These are phyloP conservation scores for Westerdykella sp. DNA, from an alignment of 2,329 filamentous ascomycete genomes.

Conservation along the genomic window DNA sequence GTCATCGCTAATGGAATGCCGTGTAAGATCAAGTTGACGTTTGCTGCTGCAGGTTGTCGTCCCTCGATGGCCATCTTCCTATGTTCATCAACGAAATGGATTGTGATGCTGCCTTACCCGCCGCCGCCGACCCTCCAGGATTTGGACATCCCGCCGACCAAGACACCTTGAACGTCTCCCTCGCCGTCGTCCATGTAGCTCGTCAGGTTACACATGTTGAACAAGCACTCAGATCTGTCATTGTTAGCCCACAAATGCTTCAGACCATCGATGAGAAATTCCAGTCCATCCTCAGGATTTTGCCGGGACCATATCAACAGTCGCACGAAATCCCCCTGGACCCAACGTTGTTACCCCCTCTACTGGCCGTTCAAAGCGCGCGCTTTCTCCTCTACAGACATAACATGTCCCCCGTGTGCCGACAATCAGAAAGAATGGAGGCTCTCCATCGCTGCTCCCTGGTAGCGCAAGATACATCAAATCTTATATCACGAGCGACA, in stretches of 20 bases:
- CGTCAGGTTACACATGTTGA: constrained; percentile 69
- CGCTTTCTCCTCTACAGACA: constrained; percentile 84
- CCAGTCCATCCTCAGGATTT: constrained; percentile 63
- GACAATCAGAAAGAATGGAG: constrained; percentile 57
- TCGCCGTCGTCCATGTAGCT: constrained; percentile 75
- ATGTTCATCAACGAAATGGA: constrained; percentile 80
- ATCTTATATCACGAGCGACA: constrained; percentile 63
- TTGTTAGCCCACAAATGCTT: constrained; percentile 61
- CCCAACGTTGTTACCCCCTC: constrained; percentile 65
- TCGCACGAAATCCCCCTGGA: constrained; percentile 62
- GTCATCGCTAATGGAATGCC: constrained; percentile 12
- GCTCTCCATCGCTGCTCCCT: constrained; percentile 73
- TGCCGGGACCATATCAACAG: constrained; percentile 68
- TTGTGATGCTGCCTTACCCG: constrained; percentile 76
- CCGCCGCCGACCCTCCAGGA: constrained; percentile 46
- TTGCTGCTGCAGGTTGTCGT: constrained; percentile 55
- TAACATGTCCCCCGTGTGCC: constrained; percentile 70
- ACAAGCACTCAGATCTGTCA: constrained; percentile 58
- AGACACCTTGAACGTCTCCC: constrained; percentile 58
- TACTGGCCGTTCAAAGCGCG: constrained; percentile 73
- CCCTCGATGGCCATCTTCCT: constrained; percentile 74
- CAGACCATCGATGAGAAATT: constrained; percentile 80
- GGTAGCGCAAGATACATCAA: constrained; percentile 71
- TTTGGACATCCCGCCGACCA: constrained; percentile 15
- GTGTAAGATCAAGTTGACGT: constrained; percentile 14